A percentile compares a stretch with the other conserved stretches of the same genome.
Evolutionary conservation across 2,329 filamentous ascomycete species (phyloP).

Genomic region (Paecilomyces formosus): DNA sequence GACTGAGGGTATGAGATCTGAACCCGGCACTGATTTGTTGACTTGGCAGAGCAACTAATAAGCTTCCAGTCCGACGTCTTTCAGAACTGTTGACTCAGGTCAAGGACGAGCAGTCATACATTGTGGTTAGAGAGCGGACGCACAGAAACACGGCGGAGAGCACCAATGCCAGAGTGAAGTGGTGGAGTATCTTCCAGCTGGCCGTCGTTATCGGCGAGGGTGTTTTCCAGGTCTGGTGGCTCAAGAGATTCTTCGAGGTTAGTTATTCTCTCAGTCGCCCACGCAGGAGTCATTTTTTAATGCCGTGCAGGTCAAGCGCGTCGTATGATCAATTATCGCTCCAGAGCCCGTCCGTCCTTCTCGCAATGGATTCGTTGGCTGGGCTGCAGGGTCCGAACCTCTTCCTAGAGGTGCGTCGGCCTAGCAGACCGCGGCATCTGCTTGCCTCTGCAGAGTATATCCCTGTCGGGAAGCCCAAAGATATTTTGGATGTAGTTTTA

Average conservation of each 20-base stretch:
- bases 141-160: conserved; percentile 98
- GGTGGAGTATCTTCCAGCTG: conserved; percentile 98
- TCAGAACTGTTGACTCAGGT: conserved; percentile 83
- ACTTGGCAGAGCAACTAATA: conserved; percentile 1
- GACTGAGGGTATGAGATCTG: conserved; percentile 60
- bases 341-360: neutral
- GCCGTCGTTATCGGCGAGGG: conserved; percentile 82
- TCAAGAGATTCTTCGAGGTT: conserved; percentile 95
- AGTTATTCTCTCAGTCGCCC: conserved; percentile 12
- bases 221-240: conserved; percentile 98
- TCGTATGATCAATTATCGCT: conserved; percentile 28
- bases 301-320: conserved; percentile 37
- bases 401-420: neutral
- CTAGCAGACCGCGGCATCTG: neutral
- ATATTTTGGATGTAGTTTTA: neutral
- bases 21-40: neutral
- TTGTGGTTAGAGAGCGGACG: conserved; percentile 86
- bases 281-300: conserved; percentile 4
- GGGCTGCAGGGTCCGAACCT: neutral
- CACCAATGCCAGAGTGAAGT: conserved; percentile 95
- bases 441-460: neutral
- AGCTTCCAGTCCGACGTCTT: conserved; percentile 62
- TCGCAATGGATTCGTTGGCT: neutral
- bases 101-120: conserved; percentile 97
- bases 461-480: neutral